These are phyloP conservation scores for Candida easanensis DNA, from an alignment of 805 yeast species.

Conservation along the genomic window DNA sequence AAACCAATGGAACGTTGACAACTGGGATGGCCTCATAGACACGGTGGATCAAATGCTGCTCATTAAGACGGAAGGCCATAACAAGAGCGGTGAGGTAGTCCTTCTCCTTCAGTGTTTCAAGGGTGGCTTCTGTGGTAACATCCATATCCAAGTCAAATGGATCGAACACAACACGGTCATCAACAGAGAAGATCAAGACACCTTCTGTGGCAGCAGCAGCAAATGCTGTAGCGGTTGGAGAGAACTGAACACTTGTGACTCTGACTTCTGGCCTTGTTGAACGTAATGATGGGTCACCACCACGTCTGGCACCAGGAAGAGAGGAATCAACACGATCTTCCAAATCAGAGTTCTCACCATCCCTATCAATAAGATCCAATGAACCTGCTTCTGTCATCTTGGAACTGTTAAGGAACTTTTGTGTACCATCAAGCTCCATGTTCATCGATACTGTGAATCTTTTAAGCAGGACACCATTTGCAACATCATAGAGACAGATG, in stretches of 20 bases:
- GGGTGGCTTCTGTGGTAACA: constrained; percentile 76
- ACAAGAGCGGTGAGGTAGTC: constrained; percentile 73
- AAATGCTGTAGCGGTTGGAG: constrained; percentile 88
- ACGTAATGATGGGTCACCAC: constrained; percentile 75
- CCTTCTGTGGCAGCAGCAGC: constrained; percentile 98
- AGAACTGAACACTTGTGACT: constrained; percentile 72
- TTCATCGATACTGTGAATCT: constrained; percentile 84
- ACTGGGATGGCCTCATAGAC: constrained; percentile 73
- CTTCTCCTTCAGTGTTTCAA: constrained; percentile 54
- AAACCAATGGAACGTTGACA: constrained; percentile 65
- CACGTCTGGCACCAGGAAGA: constrained; percentile 77
- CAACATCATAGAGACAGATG: constrained; percentile 86
- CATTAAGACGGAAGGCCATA: constrained; percentile 93
- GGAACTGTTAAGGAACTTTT: constrained; percentile 71
- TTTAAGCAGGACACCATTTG: constrained; percentile 80
- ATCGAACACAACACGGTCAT: constrained; percentile 74
- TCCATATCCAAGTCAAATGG: constrained; percentile 94
- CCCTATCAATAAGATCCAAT: constrained; percentile 73
- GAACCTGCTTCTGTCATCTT: constrained; percentile 89
- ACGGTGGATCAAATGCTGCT: constrained; percentile 62
- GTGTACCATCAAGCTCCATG: constrained; percentile 89
- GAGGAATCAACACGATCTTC: constrained; percentile 76
- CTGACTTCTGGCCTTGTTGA: constrained; percentile 78
- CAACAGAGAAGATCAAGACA: constrained; percentile 74
- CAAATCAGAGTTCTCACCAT: constrained; percentile 81